Evolutionary conservation across 306 rosid species (phyloP), one percentile per base, ranked within the genome.

Genomic region (Abrus pulchellus): DNA sequence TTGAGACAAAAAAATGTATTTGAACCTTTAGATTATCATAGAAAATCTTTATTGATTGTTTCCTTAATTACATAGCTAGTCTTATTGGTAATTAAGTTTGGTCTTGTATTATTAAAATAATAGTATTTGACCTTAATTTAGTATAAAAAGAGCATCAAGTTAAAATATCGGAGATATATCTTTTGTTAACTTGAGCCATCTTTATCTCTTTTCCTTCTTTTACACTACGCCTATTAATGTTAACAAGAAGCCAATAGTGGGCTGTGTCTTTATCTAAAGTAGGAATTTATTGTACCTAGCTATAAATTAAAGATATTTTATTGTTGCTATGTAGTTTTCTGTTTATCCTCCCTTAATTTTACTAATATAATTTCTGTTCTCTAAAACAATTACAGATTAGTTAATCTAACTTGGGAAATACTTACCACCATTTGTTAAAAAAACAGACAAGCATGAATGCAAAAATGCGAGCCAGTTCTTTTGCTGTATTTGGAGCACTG

Each of bases 401-500:
- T 52, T 68, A 40, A 49, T 57, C 28, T 55, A 45, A 27, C 53
- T 63, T 59, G 27, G 45, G 66, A 76, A 66, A 48, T 74, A 50
- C 75, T 77, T 49, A 54, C 27, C 44, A 36, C 55, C 27, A 53
- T 29, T 44, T 8, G 27, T 59, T 72, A 53, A 56, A 74, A 14
- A 36, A 57, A 80, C 88, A 94, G 99, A 82, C 87, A 67, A 86
- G 92, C 84, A 73, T 87, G 92, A 84, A 90, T 72, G 59, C 87
- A 20, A 89, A 85, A 85, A 94, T 94, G 94, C 90, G 97, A 73
- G 94, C 95, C 79, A 89, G 87, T 88, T 97, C 97, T 74, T 94
- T 91, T 82, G 92, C 97, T 28, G 97, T 93, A 62, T 93, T 94
- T 90, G 99, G 99, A 79, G 90, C 86, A 41, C 91, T 94, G 56